Evolutionary conservation across 2,329 filamentous ascomycete species (phyloP).

Genomic region (Fusarium metavorans): DNA sequence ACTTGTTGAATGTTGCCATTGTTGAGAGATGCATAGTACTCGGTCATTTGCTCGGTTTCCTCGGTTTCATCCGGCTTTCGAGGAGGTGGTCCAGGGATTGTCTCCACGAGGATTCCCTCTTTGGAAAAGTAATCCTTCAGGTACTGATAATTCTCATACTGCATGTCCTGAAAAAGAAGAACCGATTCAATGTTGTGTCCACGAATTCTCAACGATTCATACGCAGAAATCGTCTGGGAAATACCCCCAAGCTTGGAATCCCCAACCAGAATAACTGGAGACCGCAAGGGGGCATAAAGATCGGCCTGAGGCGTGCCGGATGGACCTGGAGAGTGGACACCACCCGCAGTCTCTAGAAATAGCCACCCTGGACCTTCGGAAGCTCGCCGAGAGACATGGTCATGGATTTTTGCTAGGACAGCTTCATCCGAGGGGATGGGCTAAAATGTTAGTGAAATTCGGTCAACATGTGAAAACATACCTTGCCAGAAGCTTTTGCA

Average conservation of each 20-base stretch:
- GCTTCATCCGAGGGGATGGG: slow-evolving; percentile 62
- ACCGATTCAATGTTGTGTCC: slow-evolving; percentile 82
- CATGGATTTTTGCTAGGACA: slow-evolving; percentile 62
- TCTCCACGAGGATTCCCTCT: slow-evolving; percentile 67
- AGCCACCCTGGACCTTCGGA: slow-evolving; percentile 68
- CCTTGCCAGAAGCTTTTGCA: slow-evolving; percentile 62
- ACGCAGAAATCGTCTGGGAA: slow-evolving; percentile 82
- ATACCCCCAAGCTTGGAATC: slow-evolving; percentile 84
- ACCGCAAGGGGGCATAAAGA: slow-evolving; percentile 78
- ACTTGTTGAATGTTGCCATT: slow-evolving; percentile 57
- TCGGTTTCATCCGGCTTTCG: slow-evolving; percentile 52
- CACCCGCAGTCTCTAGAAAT: slow-evolving; percentile 84
- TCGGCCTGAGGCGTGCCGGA: slow-evolving; percentile 83
- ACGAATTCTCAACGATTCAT: slow-evolving; percentile 80
- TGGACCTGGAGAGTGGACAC: slow-evolving; percentile 82
- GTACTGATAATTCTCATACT: slow-evolving; percentile 77
- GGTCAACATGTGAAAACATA: slow-evolving; percentile 32
- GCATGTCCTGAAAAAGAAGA: slow-evolving; percentile 74
- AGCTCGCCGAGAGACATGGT: slow-evolving; percentile 51
- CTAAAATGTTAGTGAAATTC: slow-evolving; percentile 47
- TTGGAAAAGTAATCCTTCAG: slow-evolving; percentile 75
- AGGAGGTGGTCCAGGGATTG: slow-evolving; percentile 70
- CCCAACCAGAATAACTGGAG: slow-evolving; percentile 79
- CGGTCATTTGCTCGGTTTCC: slow-evolving; percentile 68
- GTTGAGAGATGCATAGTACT: slow-evolving; percentile 71